Base-by-base conservation (phyloP, 2,329 filamentous ascomycete species). In the Rutstroemia sp. region DNA sequence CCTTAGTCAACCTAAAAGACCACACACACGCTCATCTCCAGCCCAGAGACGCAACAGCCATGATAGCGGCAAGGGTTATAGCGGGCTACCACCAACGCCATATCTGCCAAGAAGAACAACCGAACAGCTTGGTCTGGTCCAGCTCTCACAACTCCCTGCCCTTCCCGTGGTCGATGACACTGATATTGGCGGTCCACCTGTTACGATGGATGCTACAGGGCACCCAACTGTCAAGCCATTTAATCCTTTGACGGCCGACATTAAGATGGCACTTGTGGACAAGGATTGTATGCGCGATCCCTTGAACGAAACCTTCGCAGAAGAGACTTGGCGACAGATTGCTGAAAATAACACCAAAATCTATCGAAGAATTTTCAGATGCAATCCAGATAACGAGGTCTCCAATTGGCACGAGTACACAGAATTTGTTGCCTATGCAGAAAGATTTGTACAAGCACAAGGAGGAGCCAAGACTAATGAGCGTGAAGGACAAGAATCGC, bases 211-310 rank as follows among this genome's bases (percentile, higher is more conserved):
- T 51, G 73, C 77, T 30, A 73, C 73, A 16, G 80, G 79, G 30
- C 79, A 78, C 44, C 73, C 77, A 10, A 70, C 70, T 25, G 71
- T 72, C 23, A 64, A 66, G 52, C 61, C 71, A 21, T 72, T 81
- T 53, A 79, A 83, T 71, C 77, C 77, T 8, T 71, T 82, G 62
- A 74, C 80, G 49, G 74, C 84, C 8, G 89, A 94, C 56, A 85
- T 97, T 65, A 81, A 82, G 57, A 81, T 79, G 19, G 89, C 90
- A 0, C 75, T 81, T 37, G 81, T 99, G 25, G 84, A 90, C 61
- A 89, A 92, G 65, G 88, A 97, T 69, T 97, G 92, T 73, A 99
- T 99, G 91, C 82, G 80, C 16, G 94, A 99, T 71, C 94, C 95
- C 0, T 74, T 99, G 42, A 85, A 86, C 57, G 80, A 90, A 54